phyloP scores from a whole-genome alignment of 2,329 filamentous ascomycete species.

The Penicillium capsulatum region DNA sequence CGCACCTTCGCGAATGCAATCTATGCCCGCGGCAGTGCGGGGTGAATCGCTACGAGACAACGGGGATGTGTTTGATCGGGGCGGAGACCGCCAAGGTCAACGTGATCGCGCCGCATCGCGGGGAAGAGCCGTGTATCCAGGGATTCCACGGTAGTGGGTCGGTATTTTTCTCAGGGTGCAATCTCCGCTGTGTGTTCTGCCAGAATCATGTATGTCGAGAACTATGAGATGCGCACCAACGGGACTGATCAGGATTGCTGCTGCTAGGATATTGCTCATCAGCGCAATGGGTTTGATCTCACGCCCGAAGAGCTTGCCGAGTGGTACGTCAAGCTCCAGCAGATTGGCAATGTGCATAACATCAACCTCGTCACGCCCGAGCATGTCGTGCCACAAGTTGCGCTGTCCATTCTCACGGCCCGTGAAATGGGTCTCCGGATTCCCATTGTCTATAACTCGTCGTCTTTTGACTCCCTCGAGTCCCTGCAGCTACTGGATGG shows the following conservation, averaged over 20 bases:
- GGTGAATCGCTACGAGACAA: slow-evolving; percentile 75
- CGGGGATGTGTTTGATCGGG: slow-evolving; percentile 73
- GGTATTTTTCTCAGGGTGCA: slow-evolving; percentile 77
- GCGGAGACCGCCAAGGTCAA: slow-evolving; percentile 70
- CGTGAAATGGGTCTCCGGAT: slow-evolving; percentile 64
- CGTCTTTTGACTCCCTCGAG: slow-evolving; percentile 70
- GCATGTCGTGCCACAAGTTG: slow-evolving; percentile 81
- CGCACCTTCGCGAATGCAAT: slow-evolving; percentile 73
- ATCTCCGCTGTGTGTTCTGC: slow-evolving; percentile 68
- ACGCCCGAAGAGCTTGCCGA: slow-evolving; percentile 73
- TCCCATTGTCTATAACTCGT: slow-evolving; percentile 82
- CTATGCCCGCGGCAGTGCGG: slow-evolving; percentile 73
- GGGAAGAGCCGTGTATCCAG: slow-evolving; percentile 79
- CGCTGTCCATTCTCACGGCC: slow-evolving; percentile 69
- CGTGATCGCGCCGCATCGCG: slow-evolving; percentile 80
- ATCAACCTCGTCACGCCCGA: slow-evolving; percentile 86
- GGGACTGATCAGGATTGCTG: neutral
- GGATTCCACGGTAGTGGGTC: slow-evolving; percentile 74
- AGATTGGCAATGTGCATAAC: slow-evolving; percentile 77
- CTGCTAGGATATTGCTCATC: slow-evolving; percentile 66
- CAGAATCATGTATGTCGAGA: slow-evolving; percentile 64
- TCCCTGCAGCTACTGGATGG: slow-evolving; percentile 71
- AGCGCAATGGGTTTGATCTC: slow-evolving; percentile 74
- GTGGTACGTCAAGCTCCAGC: slow-evolving; percentile 79
- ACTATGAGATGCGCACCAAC: too few species aligned